A percentile compares a stretch with the other conserved stretches of the same genome.
Conservation (phyloP, 208 protist genomes). For the Spongospora subterranea region DNA sequence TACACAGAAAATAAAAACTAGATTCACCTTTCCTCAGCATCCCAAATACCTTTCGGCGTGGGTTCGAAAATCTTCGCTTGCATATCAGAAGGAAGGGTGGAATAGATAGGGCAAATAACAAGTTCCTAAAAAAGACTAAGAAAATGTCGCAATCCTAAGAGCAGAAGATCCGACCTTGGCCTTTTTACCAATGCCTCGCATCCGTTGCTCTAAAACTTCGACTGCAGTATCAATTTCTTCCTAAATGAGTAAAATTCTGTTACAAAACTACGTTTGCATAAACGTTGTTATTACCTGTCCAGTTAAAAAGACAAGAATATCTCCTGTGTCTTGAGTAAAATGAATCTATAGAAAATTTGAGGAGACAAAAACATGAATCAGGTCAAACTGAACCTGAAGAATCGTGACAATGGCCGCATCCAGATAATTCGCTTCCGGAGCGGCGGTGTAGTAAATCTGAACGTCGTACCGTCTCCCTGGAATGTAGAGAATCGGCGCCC, state of each 20-base stretch:
- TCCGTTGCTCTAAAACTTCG: slow-evolving; percentile 78
- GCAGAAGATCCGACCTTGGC: slow-evolving; percentile 64
- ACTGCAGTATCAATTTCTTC: slow-evolving; percentile 90
- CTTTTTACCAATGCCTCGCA: slow-evolving; percentile 79
- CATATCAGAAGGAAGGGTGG: slow-evolving; percentile 84
- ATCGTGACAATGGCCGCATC: slow-evolving; percentile 87
- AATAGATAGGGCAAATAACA: slow-evolving; percentile 87
- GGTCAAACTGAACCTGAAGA: slow-evolving; percentile 76
- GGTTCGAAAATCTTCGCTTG: slow-evolving; percentile 79
- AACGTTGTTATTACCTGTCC: too few species aligned
- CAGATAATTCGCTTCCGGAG: slow-evolving; percentile 88
- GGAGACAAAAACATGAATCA: slow-evolving; percentile 83
- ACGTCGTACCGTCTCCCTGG: slow-evolving; percentile 88
- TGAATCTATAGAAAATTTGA: slow-evolving; percentile 2
- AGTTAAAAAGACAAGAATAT: slow-evolving; percentile 99
- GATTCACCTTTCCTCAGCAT: slow-evolving; percentile 56
- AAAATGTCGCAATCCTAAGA: slow-evolving; percentile 22
- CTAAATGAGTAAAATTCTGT: too few species aligned
- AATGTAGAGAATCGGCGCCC: slow-evolving; percentile 87
- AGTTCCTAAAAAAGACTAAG: neutral
- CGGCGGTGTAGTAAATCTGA: slow-evolving; percentile 88
- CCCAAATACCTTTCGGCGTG: slow-evolving; percentile 1
- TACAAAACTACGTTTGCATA: too few species aligned
- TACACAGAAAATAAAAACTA: slow-evolving; percentile 79
- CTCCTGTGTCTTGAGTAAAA: slow-evolving; percentile 88